Conservation (phyloP, 2,329 filamentous ascomycete species). For the Penicillium sp. region DNA sequence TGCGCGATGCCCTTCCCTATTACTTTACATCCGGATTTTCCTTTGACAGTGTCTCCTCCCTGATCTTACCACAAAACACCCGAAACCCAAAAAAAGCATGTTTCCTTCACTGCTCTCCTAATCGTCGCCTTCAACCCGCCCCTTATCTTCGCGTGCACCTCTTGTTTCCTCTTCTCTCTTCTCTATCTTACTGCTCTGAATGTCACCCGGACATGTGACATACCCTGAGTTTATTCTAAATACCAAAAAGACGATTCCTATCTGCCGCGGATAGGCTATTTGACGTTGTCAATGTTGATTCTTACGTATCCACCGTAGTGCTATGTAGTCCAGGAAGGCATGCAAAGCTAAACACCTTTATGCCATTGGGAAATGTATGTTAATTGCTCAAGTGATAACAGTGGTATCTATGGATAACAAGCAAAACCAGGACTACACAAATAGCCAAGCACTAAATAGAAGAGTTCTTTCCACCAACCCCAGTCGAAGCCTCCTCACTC, state of each 20-base stretch:
- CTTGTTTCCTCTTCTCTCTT: conserved; percentile 1
- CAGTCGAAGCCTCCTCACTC: neutral
- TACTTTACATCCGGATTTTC: neutral
- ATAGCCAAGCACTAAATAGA: neutral
- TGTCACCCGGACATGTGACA: conserved; percentile 10
- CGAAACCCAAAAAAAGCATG: conserved; percentile 12
- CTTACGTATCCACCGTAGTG: neutral
- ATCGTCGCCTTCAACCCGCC: conserved; percentile 11
- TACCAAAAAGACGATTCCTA: conserved; percentile 13
- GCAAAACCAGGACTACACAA: neutral
- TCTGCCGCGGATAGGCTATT: conserved; percentile 10
- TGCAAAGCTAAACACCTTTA: too few species aligned
- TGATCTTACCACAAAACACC: conserved; percentile 3
- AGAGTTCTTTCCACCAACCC: neutral
- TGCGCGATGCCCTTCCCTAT: neutral
- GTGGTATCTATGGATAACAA: neutral
- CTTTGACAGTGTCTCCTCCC: conserved; percentile 4
- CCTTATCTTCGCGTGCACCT: conserved; percentile 13
- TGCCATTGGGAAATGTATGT: neutral
- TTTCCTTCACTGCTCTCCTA: conserved; percentile 12
- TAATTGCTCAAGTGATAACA: neutral
- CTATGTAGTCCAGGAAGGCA: neutral
- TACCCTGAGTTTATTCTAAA: conserved; percentile 10
- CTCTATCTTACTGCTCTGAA: conserved; percentile 13
- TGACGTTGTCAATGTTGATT: conserved; percentile 4